Base-by-base conservation (phyloP, 495 filamentous ascomycete genomes). In the Trichodelitschia bisporula region DNA sequence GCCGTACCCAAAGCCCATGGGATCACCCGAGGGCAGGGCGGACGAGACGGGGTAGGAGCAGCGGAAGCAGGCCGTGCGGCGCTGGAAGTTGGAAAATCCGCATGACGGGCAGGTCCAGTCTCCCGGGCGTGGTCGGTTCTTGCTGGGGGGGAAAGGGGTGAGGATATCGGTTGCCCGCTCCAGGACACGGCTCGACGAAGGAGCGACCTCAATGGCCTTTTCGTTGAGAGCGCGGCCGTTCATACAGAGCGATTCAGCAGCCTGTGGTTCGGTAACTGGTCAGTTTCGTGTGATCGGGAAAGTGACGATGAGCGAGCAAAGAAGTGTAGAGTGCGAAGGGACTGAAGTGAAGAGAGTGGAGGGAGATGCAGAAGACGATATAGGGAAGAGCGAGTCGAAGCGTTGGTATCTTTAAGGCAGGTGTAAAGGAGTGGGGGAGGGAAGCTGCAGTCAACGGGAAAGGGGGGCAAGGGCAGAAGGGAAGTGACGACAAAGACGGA, bases 81-180 rank as follows among this genome's bases (percentile, higher is more conserved):
- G 79, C 52, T 97, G 86, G 60, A 97, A 97, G 59, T 97, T 80
- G 36, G 69, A 75, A 49, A 80, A 80, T 23, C 74, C 74, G 43
- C 74, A 97, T 4, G 80, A 91, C 15, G 86, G 86, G 62, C 86
- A 97, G 33, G 80, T 92, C 86, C 86, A 97, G 53, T 97, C 86
- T 43, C 86, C 86, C 20, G 86, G 86, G 28, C 86, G 74, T 32
- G 86, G 86, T 14, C 86, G 69, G 50, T 97, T 97, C 65, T 97
- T 97, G 49, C 82, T 92, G 0, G 86, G 86, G 4, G 86, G 86
- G 59, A 97, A 97, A 0, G 84, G 80, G 0, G 80, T 92, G 18
- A 97, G 62, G 35, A 93, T 90, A 45, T 92, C 83, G 19, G 80
- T 74, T 20, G 86, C 86, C 32, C 86, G 73, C 48, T 97, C 86